Base-by-base conservation (phyloP, 495 filamentous ascomycete species). In the Neurospora africana region DNA sequence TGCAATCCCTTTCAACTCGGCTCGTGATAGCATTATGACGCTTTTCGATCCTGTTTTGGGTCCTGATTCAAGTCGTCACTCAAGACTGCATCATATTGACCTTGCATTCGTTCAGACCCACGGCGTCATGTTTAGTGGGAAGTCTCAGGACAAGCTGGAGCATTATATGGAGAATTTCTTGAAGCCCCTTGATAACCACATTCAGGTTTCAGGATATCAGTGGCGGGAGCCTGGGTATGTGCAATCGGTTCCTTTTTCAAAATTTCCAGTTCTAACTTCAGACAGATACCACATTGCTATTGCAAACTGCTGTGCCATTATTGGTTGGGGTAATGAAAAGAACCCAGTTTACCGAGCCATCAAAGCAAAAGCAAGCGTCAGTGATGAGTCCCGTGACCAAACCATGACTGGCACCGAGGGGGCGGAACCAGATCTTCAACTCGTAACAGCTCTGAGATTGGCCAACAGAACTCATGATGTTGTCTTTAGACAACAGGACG, bases 1-100 rank as follows among this genome's bases (percentile, higher is more conserved):
- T 2, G 80, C 81, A 0, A 79, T 84, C 13, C 87, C 89, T 0
- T 93, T 92, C 73, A 74, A 72, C 5, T 88, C 86, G 23, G 89
- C 92, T 11, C 83, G 87, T 11, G 90, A 92, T 69, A 92, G 90
- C 69, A 89, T 94, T 70, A 80, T 87, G 76, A 91, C 91, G 1
- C 80, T 95, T 0, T 90, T 93, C 74, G 88, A 88, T 70, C 91
- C 91, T 4, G 83, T 92, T n/a, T 78, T 90, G 58, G 79, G 83
- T 35, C 71, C 76, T 19, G 73, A 71, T 0, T 78, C 81, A 3
- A 76, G 39, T n/a, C 43, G 72, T 69, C 61, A 72, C 35, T 74
- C 70, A 2, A 53, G 75, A 35, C 27, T 77, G 2, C 36, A 70
- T 7, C 61, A 69, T 8, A 82, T 76, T 39, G 86, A 81, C 73